Base-by-base conservation (phyloP, 1,284 basidiomycete genomes). In the Schizophyllum commune region DNA sequence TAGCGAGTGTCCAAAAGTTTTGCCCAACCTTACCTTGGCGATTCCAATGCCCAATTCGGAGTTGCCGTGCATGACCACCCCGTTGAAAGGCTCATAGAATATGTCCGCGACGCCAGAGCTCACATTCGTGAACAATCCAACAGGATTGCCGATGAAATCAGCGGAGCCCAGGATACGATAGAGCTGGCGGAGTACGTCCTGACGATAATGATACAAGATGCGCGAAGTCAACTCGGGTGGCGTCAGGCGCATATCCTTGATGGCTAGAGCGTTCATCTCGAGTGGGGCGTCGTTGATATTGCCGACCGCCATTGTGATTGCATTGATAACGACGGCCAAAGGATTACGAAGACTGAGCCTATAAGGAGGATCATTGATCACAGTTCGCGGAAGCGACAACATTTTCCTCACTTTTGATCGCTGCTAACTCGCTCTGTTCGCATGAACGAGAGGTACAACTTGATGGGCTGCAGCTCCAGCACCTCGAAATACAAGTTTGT, bases 81-180 rank as follows among this genome's bases (percentile, higher is more conserved):
- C 96, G 65, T 97, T 91, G 79, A 96, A 98, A 8, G 97, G 97
- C 74, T 98, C 97, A 70, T 99, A 98, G 80, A 99, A 99, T 67
- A 99, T 96, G 73, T 99, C 97, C 56, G 92, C 91, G 7, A 99
- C 94, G n/a, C 97, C 97, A 22, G 95, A 98, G 70, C 94, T 96
- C 70, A 99, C 96, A 70, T 98, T 99, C 64, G 93, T 98, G 80
- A 99, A 99, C 58, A 99, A 80, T 13, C 96, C 96, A 32, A 98
- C 94, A 5, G 96, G 96, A 69, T 92, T 92, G 7, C 86, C 90
- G 64, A 92, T 88, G 76, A 99, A 98, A 74, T 99, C 96, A 0
- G 96, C 96, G 3, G 94, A 96, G 32, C 97, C 97, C 7, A 99
- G 81, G 32, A 99, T 93, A 32, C 97, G 89, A 74, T 99, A 98